Evolutionary conservation across 164 flowering plant genomes (phyloP).

Genomic region (Chimonanthus praecox): DNA sequence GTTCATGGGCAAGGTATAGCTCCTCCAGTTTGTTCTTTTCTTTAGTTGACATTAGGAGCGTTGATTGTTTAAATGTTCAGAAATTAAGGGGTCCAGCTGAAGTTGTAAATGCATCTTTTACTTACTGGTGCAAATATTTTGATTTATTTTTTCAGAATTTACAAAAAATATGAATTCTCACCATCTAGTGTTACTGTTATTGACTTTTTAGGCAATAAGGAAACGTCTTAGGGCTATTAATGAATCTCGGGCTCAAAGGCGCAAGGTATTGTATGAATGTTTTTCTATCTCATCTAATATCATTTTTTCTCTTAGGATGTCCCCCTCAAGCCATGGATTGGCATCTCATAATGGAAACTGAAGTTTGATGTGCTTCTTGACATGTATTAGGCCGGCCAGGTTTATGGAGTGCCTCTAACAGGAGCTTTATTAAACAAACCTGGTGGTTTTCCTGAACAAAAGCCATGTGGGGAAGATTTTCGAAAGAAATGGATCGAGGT

Average conservation of each 20-base stretch:
- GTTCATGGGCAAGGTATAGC: neutral
- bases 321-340: neutral
- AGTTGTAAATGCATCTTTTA: too few species aligned
- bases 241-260: constrained; percentile 93
- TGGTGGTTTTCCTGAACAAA: constrained; percentile 80
- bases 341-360: constrained; percentile 7
- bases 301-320: neutral
- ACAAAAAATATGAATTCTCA: neutral
- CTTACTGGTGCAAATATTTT: too few species aligned
- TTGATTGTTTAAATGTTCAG: neutral
- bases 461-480: constrained; percentile 73
- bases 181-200: neutral
- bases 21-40: neutral
- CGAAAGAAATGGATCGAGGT: constrained; percentile 97
- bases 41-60: neutral
- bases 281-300: neutral
- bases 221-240: constrained; percentile 90
- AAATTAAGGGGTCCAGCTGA: too few species aligned
- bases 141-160: neutral
- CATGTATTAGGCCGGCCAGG: constrained; percentile 88
- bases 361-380: constrained; percentile 6
- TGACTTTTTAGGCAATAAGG: constrained; percentile 55
- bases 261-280: constrained; percentile 55
- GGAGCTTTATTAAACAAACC: constrained; percentile 63
- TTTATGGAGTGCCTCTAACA: constrained; percentile 90